Evolutionary conservation across 1,284 basidiomycete species (phyloP), one percentile per base, ranked within the genome.

Genomic region (Sporisorium reilianum): DNA sequence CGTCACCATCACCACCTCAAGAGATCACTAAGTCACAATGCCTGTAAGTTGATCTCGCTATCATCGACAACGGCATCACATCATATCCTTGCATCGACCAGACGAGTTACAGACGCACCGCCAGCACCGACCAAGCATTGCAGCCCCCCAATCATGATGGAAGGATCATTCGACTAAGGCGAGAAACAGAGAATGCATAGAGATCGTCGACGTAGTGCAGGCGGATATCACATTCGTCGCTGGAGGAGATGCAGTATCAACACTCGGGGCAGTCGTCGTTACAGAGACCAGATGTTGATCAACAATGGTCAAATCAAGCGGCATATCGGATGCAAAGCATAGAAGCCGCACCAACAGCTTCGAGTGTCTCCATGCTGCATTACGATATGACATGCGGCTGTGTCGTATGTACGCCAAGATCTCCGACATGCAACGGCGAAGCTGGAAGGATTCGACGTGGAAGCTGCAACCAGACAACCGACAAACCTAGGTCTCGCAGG

Each of bases 1-100:
- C 65, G 65, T 68, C 65, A 69, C 62, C 71, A 74, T 64, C 65
- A 58, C 69, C 74, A 63, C 69, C 62, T 72, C 75, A 74, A 77
- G 67, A 77, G 64, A 72, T 72, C 66, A 69, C 45, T 70, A 64
- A 70, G 30, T 64, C 72, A 67, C 72, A 56, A 75, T 75, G 72
- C 72, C 72, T 75, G 72, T 75, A 75, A 70, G 72, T 75, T 55
- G 57, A 60, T 38, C 22, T 34, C 20, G 4, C 16, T 23, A 55
- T 46, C n/a, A n/a, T 18, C 50, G 54, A 25, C 58, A 48, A 41
- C 57, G 30, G 52, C 34, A 55, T 61, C 58, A 70, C 55, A 41
- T 54, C 63, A 58, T 18, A 58, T 42, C 49, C 28, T 45, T 48
- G 63, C 59, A 71, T 63, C 69, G 34, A 55, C 44, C 26, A 41